Evolutionary conservation across 345 rosid species (phyloP), one percentile per base, ranked within the genome.

Genomic region (Microcos paniculata): DNA sequence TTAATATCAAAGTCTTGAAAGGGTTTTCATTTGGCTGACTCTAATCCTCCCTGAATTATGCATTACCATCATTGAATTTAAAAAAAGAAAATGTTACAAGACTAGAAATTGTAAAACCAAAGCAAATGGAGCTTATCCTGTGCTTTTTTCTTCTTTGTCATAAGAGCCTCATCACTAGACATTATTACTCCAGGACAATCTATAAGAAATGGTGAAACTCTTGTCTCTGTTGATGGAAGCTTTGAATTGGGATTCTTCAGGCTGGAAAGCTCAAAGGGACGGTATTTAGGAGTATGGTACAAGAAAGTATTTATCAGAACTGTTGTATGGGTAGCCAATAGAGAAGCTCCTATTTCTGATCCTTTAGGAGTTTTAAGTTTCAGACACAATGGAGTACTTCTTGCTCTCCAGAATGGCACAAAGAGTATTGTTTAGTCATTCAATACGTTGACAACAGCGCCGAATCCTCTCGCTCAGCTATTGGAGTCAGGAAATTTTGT

Each of bases 401-500:
- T 72, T 0, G 76, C 56, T 15, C 77, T 85, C 28, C 13, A 40
- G 24, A 73, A 72, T 26, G 38, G 8, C 8, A 63, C 6, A 3
- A 18, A 53, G 6, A 61, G 8, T 2, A 11, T 15, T 9, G 1
- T 82, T 21, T 85, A 87, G 90, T 78, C 86, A 19, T 64, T 84
- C 3, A 75, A 67, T 13, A 55, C 18, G 58, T 57, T 79, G 3
- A 48, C 15, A 31, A 18, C 45, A 0, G 71, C 28, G 19, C 58
- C 42, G 19, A 72, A 70, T 59, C 87, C 83, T 45, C 76, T 85
- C 43, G 70, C 80, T 15, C 84, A 82, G 81, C 74, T 88, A 55
- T 33, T 84, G 56, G 85, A 82, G 12, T 30, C 85, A 0, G 91
- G 87, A 38, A 85, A 88, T n/a, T 76, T 85, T 0, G 78, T 85